Base-by-base conservation (phyloP, 495 filamentous ascomycete genomes). In the Tuber brumale region DNA sequence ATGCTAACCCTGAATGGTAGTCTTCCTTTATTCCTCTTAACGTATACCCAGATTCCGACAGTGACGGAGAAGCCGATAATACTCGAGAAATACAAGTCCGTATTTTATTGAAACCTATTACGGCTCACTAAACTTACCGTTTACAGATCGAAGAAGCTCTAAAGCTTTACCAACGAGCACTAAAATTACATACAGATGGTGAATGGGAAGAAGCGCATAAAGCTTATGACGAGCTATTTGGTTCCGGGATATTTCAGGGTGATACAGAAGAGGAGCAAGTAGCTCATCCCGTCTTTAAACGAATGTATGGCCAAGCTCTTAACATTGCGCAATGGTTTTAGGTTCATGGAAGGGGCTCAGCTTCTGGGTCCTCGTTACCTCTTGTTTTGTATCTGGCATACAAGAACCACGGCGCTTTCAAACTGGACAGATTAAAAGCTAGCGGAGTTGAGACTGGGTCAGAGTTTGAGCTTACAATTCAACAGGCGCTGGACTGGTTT, bases 371-470 rank as follows among this genome's bases (percentile, higher is more conserved):
- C 35, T 83, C 91, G 51, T 85, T 98, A 7, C 92, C 94, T 0
- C 93, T 97, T 78, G 93, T 95, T 14, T 88, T 97, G 31, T 97
- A 96, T 79, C 88, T 99, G 10, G 90, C 95, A 6, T 93, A 94
- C 86, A 99, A 99, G 82, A 98, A 97, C 83, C 90, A 94, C 84
- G 96, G 94, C 72, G 91, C 97, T 81, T 98, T 94, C 82, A 84
- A 91, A 37, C 86, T 99, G 41, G 95, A 99, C 79, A 86, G 88
- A 72, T 86, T 97, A 31, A 90, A 89, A 45, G 83, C 85, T 72
- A 84, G 45, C 61, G 85, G 76, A 21, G 70, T 75, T 41, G 16
- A 57, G 18, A 8, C 82, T 87, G 21, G 82, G 84, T n/a, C 46
- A 1, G 74, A 82, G 48, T 74, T 82, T 37, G 70, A 70, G 31